Percentiles rank a stretch among this genome's conserved stretches.
Conservation (phyloP, 176 grass and related monocot species). For the Eleusine coracana region DNA sequence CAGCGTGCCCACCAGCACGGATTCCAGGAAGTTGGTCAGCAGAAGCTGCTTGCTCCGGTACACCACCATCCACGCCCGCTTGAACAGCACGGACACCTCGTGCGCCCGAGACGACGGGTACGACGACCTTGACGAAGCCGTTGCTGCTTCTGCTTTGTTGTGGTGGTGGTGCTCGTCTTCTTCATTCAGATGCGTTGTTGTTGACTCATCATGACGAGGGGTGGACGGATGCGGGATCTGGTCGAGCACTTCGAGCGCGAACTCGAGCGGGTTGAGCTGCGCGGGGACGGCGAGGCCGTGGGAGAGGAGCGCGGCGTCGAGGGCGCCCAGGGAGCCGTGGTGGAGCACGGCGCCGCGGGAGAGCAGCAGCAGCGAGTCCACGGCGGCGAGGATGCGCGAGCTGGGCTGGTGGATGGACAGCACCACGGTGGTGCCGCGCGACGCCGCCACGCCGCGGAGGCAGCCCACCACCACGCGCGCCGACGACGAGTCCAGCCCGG, state of each 20-base stretch:
- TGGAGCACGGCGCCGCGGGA: conserved; percentile 83
- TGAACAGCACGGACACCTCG: conserved; percentile 63
- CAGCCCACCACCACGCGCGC: conserved; percentile 76
- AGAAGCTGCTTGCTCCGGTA: conserved; percentile 93
- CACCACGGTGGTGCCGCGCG: conserved; percentile 66
- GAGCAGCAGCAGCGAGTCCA: conserved; percentile 88
- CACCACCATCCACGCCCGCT: conserved; percentile 85
- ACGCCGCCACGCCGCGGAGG: conserved; percentile 62
- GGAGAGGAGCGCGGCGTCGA: conserved; percentile 66
- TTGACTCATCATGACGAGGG: not conserved
- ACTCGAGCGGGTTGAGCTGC: conserved; percentile 93
- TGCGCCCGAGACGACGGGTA: conserved; percentile 55
- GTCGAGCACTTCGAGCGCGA: conserved; percentile 81
- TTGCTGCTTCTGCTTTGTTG: conserved; percentile 9
- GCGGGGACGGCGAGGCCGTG: conserved; percentile 61
- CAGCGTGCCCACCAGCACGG: conserved; percentile 66
- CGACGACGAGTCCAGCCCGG: conserved; percentile 82
- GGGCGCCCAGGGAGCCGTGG: conserved; percentile 74
- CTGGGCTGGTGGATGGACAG: conserved; percentile 95
- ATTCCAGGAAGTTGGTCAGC: conserved; percentile 76
- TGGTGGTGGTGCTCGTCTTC: not conserved
- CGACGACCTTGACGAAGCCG: not conserved
- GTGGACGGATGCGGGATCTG: conserved; percentile 50
- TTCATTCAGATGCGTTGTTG: not conserved
- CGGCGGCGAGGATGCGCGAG: conserved; percentile 74